Percentiles rank a stretch among this genome's conserved stretches.
Evolutionary conservation across 208 protist genomes (phyloP).

Genomic region (Leishmania arabica): DNA sequence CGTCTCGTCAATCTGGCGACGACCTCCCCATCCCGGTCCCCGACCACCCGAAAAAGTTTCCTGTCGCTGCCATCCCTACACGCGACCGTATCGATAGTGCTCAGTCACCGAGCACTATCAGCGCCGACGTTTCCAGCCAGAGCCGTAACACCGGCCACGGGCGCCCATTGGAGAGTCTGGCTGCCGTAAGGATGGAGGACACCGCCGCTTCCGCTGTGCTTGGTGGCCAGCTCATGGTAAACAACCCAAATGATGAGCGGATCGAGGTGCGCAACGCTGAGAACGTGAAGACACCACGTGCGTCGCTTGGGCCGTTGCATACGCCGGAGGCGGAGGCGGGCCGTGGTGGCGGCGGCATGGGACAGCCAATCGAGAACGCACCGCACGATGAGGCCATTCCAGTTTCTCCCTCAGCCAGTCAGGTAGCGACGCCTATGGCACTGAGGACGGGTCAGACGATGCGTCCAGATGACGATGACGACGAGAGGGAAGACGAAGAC

Average conservation of each 20-base stretch:
- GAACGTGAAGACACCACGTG: conserved; percentile 56
- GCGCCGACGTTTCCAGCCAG: neutral
- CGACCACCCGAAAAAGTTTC: neutral
- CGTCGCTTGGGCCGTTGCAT: conserved; percentile 11
- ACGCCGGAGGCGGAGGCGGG: conserved; percentile 13
- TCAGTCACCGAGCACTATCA: conserved; percentile 4
- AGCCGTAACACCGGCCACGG: neutral
- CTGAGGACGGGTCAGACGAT: conserved; percentile 14
- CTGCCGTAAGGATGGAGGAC: conserved; percentile 2
- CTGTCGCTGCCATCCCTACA: neutral
- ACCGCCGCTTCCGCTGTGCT: conserved; percentile 9
- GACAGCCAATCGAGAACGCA: conserved; percentile 51
- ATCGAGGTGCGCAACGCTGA: conserved; percentile 66
- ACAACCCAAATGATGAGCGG: conserved; percentile 91
- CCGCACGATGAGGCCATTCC: conserved; percentile 73
- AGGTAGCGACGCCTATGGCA: conserved; percentile 33
- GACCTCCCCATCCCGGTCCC: conserved; percentile 24
- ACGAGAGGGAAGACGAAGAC: conserved; percentile 32
- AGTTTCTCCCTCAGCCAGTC: conserved; percentile 26
- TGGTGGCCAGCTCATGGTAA: conserved; percentile 52
- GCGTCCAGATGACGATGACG: conserved; percentile 29
- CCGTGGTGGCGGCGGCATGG: conserved; percentile 14
- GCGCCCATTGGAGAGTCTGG: conserved; percentile 7
- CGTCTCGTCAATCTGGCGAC: neutral
- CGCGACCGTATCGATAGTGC: neutral